Base-by-base conservation (phyloP, 176 grass and related monocot genomes). In the Eleusine indica region DNA sequence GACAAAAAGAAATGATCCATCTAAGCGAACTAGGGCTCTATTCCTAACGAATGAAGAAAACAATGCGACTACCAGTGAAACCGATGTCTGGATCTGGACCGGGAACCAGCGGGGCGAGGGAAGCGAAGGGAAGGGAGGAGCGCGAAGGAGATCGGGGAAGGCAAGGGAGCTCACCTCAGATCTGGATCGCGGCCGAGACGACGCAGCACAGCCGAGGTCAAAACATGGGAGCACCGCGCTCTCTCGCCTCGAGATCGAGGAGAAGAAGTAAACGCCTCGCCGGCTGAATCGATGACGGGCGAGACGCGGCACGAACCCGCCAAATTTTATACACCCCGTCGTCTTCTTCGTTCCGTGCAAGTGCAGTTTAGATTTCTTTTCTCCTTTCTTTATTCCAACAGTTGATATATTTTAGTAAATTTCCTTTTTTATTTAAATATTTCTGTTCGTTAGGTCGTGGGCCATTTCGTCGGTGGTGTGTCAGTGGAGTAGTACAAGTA, bases 301-400 rank as follows among this genome's bases (percentile, higher is more conserved):
- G 41, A 84, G 63, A 43, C 87, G 82, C 81, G 41, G 82, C 82
- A 89, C 62, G 16, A 89, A 8, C 82, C 68, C 87, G 87, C 82
- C 87, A 85, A 63, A 53, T 76, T 80, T 73, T 89, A 84, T 22
- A 37, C 37, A 22, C 69, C 13, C 8, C 35, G 48, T 32, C 72
- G 29, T 43, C 82, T 1, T 57, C 60, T 42, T 39, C 28, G 5
- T n/a, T 70, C 65, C 25, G 7, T 53, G 17, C 49, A 35, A 35
- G 25, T 35, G 66, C 46, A 29, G 38, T 28, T 48, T 32, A 66
- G 42, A 13, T 66, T 65, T 32, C 14, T 46, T 46, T 77, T 77
- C 7, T 44, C 7, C 14, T 4, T 18, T 53, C 12, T 48, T 37
- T 49, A 62, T 15, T 3, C 0, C 38, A 25, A 42, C 38, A 21